Evolutionary conservation across 495 filamentous ascomycete genomes (phyloP), one percentile per base, ranked within the genome.

Genomic region (Trichoderma erinaceum): DNA sequence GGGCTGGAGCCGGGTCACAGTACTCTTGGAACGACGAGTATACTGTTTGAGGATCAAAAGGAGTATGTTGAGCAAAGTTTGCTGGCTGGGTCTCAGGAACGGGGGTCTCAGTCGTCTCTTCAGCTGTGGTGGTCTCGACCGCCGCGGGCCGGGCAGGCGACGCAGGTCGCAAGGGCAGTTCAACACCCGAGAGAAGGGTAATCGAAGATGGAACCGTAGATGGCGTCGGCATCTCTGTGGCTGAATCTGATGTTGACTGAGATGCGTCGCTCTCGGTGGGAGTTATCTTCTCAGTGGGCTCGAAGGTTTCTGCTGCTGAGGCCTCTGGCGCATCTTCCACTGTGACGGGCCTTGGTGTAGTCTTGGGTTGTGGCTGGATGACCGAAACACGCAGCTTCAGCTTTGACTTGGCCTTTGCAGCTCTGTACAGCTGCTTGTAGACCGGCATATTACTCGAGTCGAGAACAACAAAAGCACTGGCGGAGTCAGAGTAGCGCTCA

Each of bases 381-480:
- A 13, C 23, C 21, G 86, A 93, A 63, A 89, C 92, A 70, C 88
- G 89, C 64, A 99, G 86, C 74, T 93, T 92, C 69, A 99, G 88
- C 88, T 97, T 99, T 67, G 93, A 87, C 85, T 99, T 99, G 21
- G 95, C 95, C 80, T 97, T 99, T 69, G 96, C 95, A 74, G 95
- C 95, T 71, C 95, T 91, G 76, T 92, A 92, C 48, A 99, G 88
- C 77, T 97, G 93, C 81, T 97, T 99, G 86, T 97, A 98, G 66
- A 97, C 90, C 29, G 89, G 82, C 1, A 83, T 77, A 71, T 97
- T 96, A 74, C 82, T 80, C 64, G 85, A 82, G 78, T 98, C 90
- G 52, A 99, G 87, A 11, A 82, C 82, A 70, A 97, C 83, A 78
- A 89, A 97, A 71, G 87, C 82, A 35, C 83, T 87, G 69, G 92